phyloP scores from a whole-genome alignment of 352 stramenopile genomes.

The Globisporangium paroecandrum region DNA sequence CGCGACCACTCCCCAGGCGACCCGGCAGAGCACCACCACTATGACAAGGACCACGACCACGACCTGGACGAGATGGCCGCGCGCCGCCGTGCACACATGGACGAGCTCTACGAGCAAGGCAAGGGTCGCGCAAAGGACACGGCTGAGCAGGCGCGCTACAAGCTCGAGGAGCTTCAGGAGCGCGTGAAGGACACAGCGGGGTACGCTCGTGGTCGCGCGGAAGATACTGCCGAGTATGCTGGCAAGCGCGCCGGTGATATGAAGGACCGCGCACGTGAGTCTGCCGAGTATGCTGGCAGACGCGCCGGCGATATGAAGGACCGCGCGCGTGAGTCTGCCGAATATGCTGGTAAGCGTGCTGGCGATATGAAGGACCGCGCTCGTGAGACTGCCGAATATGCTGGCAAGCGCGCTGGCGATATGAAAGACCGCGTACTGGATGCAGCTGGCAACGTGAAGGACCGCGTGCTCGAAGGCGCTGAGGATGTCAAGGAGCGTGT shows the following conservation, averaged over 20 bases:
- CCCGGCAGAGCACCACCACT: not conserved
- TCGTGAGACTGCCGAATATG: slow-evolving; percentile 23
- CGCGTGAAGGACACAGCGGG: not conserved
- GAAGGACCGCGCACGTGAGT: not conserved
- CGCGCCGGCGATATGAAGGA: not conserved
- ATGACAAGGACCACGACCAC: slow-evolving; percentile 12
- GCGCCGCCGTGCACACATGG: slow-evolving; percentile 5
- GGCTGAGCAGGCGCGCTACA: slow-evolving; percentile 16
- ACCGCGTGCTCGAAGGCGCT: not conserved
- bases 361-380: not conserved
- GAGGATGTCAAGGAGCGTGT: slow-evolving; percentile 4
- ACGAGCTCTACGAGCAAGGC: slow-evolving; percentile 12
- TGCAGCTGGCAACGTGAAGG: not conserved
- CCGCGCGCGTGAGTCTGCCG: slow-evolving; percentile 13
- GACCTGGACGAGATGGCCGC: slow-evolving; percentile 10
- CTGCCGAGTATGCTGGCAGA: not conserved
- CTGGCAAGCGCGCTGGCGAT: slow-evolving; percentile 9
- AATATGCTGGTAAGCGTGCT: slow-evolving; percentile 20
- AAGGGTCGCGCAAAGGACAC: slow-evolving; percentile 5
- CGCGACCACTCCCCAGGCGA: slow-evolving; percentile 2
- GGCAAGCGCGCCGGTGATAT: not conserved
- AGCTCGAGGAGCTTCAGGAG: slow-evolving; percentile 33
- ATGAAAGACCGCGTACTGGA: slow-evolving; percentile 28
- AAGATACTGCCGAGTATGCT: slow-evolving; percentile 6
- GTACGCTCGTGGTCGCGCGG: not conserved